Evolutionary conservation across 1,284 basidiomycete genomes (phyloP), one percentile per base, ranked within the genome.

Genomic region (Albatrellus sp.): DNA sequence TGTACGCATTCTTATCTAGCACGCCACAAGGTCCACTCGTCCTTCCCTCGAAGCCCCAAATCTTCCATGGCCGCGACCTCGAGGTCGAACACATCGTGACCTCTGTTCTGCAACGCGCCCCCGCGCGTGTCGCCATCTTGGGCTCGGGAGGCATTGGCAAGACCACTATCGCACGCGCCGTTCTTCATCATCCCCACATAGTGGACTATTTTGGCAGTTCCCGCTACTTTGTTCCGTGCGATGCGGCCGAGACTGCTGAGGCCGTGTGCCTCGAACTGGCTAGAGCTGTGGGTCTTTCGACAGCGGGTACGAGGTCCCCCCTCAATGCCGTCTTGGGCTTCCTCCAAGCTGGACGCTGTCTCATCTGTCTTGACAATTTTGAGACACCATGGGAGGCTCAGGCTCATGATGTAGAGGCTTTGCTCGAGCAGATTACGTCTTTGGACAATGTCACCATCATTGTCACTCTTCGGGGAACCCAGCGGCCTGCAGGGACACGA

Each of bases 101-200:
- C 11, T 20, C 12, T 12, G 16, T 48, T 16, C 7, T 29, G 24
- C 13, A 42, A 14, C 20, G 39, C n/a, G 17, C 34, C 12, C 42
- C 42, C 14, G 43, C 50, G 14, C 51, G 49, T 34, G 38, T 64
- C 5, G 57, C 55, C 20, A 52, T 66, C 29, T 49, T 59, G 10
- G 64, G 64, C 1, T 50, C 58, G 1, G 62, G 63, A 1, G 63
- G 64, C 1, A 65, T 64, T 43, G 64, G 65, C 0, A 66, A 66
- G 44, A 66, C 64, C 1, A 55, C 60, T 0, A 45, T 58, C 3
- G 57, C 63, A 0, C 52, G 55, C 0, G 52, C 56, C 5, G 55
- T 58, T 3, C 52, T 64, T 33, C 48, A 59, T 5, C 42, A 60
- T 29, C 40, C 47, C 0, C 20, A 24, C 8, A 28, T 53, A 10